Evolutionary conservation across 148 eudicot species (phyloP).

Genomic region (Polygonum aviculare): DNA sequence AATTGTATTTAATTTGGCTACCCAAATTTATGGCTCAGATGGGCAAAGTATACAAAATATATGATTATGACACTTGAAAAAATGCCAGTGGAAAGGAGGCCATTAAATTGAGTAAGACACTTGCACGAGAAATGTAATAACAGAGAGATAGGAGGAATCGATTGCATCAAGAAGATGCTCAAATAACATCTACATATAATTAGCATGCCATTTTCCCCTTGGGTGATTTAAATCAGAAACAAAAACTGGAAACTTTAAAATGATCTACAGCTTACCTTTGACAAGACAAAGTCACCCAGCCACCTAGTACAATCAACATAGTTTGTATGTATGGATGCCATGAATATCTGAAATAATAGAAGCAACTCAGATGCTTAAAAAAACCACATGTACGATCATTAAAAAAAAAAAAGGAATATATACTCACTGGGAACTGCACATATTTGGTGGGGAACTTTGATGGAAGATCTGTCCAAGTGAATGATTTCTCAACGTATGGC

Average conservation of each 20-base stretch:
- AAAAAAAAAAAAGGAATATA: background rate
- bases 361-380: background rate
- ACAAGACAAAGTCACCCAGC: slow-evolving; percentile 94
- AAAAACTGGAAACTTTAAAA: background rate
- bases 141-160: background rate
- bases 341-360: slow-evolving; percentile 41
- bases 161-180: background rate
- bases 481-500: slow-evolving; percentile 91
- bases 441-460: slow-evolving; percentile 97
- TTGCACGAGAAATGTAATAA: background rate
- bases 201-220: background rate
- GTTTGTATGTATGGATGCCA: slow-evolving; percentile 87
- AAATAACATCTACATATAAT: background rate
- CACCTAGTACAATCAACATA: slow-evolving; percentile 97
- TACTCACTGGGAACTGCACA: slow-evolving; percentile 92
- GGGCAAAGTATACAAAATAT: background rate
- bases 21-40: background rate
- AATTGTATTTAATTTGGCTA: background rate
- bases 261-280: slow-evolving; percentile 50
- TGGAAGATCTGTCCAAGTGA: slow-evolving; percentile 94
- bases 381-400: background rate
- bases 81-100: background rate
- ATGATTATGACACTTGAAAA: background rate
- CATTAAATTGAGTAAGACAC: background rate
- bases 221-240: background rate